Evolutionary conservation across 371 early-diverging fungal species (phyloP).

Genomic region (Massospora cicadina): DNA sequence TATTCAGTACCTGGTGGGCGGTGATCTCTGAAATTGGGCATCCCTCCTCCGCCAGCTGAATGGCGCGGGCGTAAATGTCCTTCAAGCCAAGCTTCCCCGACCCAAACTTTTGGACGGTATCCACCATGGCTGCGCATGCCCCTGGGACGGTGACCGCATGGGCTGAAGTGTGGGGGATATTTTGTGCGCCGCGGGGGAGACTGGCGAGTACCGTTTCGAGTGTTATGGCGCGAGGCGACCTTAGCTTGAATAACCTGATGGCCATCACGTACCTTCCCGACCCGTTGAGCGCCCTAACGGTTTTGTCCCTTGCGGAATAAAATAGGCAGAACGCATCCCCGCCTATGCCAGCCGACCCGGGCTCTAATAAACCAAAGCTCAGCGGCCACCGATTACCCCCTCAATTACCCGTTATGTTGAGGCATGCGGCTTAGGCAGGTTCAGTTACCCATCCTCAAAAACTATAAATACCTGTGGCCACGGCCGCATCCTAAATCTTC

Average conservation of each 20-base stretch:
- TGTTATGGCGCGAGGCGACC: conserved; percentile 40
- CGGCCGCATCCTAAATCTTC: conserved; percentile 48
- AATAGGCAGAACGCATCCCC: conserved; percentile 81
- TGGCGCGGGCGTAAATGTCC: conserved; percentile 48
- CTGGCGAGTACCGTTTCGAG: conserved; percentile 21
- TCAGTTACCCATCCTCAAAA: not conserved
- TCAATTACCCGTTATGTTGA: conserved; percentile 35
- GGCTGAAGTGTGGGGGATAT: conserved; percentile 26
- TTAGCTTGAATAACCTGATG: conserved; percentile 7
- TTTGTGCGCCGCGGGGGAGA: conserved; percentile 17
- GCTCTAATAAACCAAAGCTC: conserved; percentile 26
- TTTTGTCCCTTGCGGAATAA: conserved; percentile 38
- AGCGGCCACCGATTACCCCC: not conserved
- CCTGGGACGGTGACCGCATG: conserved; percentile 67
- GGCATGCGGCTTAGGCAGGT: conserved; percentile 29
- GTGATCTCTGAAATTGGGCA: conserved; percentile 20
- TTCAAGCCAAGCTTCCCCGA: conserved; percentile 33
- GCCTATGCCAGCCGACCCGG: conserved; percentile 77
- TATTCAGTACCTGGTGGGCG: conserved; percentile 1
- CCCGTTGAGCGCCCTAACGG: conserved; percentile 47
- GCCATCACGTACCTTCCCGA: conserved; percentile 35
- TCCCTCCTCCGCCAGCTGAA: conserved; percentile 51
- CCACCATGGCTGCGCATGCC: conserved; percentile 62
- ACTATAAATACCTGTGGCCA: conserved; percentile 34
- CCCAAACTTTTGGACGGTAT: conserved; percentile 52